Evolutionary conservation across 495 filamentous ascomycete species (phyloP), one percentile per base, ranked within the genome.

Genomic region (Bryoglossum gracile): DNA sequence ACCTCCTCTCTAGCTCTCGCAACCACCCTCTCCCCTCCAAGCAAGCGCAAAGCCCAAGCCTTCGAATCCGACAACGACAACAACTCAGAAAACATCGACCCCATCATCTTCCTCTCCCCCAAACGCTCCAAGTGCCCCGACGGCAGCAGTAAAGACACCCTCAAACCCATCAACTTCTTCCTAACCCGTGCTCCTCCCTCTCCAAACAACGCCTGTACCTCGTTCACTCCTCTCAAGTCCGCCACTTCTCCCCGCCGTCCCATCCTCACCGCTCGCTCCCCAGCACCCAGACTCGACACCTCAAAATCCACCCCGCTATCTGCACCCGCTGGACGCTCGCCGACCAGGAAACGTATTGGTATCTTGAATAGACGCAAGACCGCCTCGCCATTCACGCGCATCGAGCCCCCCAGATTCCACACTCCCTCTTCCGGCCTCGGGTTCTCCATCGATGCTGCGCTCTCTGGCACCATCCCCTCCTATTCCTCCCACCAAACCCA

Each of bases 1-100:
- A n/a, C n/a, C n/a, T 10, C 26, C 50, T 44, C 46, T 41, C n/a
- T 47, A 56, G 54, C 54, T 28, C 17, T 56, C 5, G 18, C 47
- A 36, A 38, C 13, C 21, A 38, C 54, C 8, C 35, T 51, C 46
- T 19, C 48, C n/a, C 51, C 55, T 1, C 51, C 52, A 18, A 53
- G 25, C 17, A 56, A 57, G 36, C 46, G 46, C 48, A 55, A 55
- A 35, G 54, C 53, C 16, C 16, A 32, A 1, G 30, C 53, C 17
- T 56, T 48, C 30, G 44, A 56, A 33, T 38, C 35, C n/a, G 46
- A 50, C 37, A 19, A 40, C 40, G 70, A 76, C 14, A 68, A 71
- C 46, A 79, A 94, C 61, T 65, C 73, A 6, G 89, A 96, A 70
- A 96, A 95, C 58, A 73, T 94, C 52, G 87, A 90, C 57, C 89